These are phyloP conservation scores for Exophiala sp. DNA, from an alignment of 2,329 filamentous ascomycete genomes.

Conservation along the genomic window DNA sequence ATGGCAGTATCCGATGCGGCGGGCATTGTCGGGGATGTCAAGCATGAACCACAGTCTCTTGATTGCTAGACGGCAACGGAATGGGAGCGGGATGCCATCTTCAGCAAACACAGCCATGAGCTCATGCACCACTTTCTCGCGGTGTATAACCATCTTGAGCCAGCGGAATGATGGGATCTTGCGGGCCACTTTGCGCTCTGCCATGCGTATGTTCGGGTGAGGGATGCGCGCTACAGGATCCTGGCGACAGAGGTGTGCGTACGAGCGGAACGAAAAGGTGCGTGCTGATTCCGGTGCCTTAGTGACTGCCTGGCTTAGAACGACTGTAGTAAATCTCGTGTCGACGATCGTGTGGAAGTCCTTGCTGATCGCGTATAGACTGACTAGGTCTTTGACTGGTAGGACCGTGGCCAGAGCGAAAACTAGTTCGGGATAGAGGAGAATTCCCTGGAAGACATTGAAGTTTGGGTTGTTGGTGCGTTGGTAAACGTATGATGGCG, in stretches of 20 bases:
- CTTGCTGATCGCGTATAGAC: conserved; percentile 59
- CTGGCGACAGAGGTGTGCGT: conserved; percentile 50
- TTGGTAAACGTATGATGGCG: conserved; percentile 23
- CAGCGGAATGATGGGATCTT: conserved; percentile 60
- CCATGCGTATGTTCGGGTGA: conserved; percentile 36
- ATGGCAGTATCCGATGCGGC: conserved; percentile 51
- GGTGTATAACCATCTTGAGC: conserved; percentile 59
- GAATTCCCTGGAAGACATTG: conserved; percentile 28
- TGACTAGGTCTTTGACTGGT: conserved; percentile 52
- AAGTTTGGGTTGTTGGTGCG: conserved; percentile 24
- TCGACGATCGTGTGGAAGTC: conserved; percentile 58
- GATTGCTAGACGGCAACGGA: conserved; percentile 43
- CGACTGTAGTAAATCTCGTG: conserved; percentile 52
- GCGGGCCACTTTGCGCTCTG: conserved; percentile 37
- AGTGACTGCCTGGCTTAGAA: conserved; percentile 50
- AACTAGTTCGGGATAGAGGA: conserved; percentile 46
- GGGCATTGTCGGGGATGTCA: conserved; percentile 55
- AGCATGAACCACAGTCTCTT: conserved; percentile 69
- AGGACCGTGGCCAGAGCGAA: conserved; percentile 53
- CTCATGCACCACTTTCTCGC: conserved; percentile 53
- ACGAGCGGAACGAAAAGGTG: conserved; percentile 59
- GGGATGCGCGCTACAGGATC: conserved; percentile 51
- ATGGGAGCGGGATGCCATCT: conserved; percentile 53
- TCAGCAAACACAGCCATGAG: conserved; percentile 58
- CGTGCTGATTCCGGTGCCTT: conserved; percentile 51